Percentiles rank a stretch among this genome's conserved stretches.
Evolutionary conservation across 805 yeast genomes (phyloP).

Genomic region (Ogataea philodendri): DNA sequence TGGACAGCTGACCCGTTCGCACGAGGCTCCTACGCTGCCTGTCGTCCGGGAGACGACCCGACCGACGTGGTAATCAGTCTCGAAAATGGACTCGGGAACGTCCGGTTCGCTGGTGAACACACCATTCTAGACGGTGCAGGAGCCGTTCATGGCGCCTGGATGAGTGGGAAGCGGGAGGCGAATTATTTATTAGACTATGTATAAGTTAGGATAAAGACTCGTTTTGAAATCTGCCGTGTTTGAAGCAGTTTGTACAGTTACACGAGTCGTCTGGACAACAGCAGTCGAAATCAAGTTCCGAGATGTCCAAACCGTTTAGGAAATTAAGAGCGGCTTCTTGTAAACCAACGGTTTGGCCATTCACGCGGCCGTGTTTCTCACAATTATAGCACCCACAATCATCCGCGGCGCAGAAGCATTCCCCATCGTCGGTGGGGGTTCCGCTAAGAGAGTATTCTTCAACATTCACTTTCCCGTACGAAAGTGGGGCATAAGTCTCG

Average conservation of each 20-base stretch:
- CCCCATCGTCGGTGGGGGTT: slow-evolving; percentile 7
- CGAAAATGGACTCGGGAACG: slow-evolving; percentile 51
- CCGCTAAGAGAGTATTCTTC: too few relatives aligned
- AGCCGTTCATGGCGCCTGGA: slow-evolving; percentile 89
- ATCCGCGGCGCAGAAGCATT: slow-evolving; percentile 33
- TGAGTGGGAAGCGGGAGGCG: slow-evolving; percentile 49
- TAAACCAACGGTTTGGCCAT: slow-evolving; percentile 28
- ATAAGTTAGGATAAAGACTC: slow-evolving; percentile 15
- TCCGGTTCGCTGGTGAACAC: slow-evolving; percentile 91
- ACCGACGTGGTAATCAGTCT: slow-evolving; percentile 59
- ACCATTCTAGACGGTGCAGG: slow-evolving; percentile 85
- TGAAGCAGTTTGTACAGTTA: slow-evolving; percentile 33
- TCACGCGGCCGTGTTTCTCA: slow-evolving; percentile 33
- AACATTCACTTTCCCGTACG: slow-evolving; percentile 23
- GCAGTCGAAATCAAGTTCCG: slow-evolving; percentile 30
- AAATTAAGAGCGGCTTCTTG: slow-evolving; percentile 23
- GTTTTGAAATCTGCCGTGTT: slow-evolving; percentile 31
- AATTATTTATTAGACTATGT: slow-evolving; percentile 21
- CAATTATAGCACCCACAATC: slow-evolving; percentile 37
- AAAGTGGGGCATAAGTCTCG: too few relatives aligned
- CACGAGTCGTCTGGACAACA: slow-evolving; percentile 34
- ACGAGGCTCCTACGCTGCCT: slow-evolving; percentile 79
- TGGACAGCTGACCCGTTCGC: slow-evolving; percentile 84
- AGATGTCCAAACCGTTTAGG: slow-evolving; percentile 21
- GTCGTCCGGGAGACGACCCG: slow-evolving; percentile 68